Evolutionary conservation across 345 rosid species (phyloP), one percentile per base, ranked within the genome.

Genomic region (Citrus australasica): DNA sequence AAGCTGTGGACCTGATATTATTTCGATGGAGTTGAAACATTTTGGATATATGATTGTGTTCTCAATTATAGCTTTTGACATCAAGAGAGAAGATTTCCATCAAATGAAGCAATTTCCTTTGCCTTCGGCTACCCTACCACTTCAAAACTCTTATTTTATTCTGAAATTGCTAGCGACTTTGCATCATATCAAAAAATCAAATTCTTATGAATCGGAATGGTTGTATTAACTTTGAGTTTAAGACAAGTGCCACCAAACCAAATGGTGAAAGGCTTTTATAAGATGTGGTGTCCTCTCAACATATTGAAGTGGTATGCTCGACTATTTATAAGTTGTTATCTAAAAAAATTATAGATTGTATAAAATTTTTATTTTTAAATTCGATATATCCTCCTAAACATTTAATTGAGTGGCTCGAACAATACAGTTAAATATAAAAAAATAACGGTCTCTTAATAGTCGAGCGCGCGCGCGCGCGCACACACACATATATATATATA

Each of bases 61-160:
- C 32, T 64, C 42, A 75, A 75, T 64, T 33, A 64, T 75, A 63
- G 25, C 67, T 53, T 19, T 25, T 8, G 71, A 64, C 62, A 64
- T 63, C 32, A 35, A 24, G 35, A 66, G 63, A 53, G 55, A 53
- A 76, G 70, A 48, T 75, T 75, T 64, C 71, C 70, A 63, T 53
- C 71, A 76, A 76, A 33, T 42, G 16, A 76, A 67, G 61, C 64
- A 46, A 58, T 56, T 14, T 76, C 38, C 7, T 9, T 8, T 21
- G 10, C 17, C 37, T 59, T 40, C 71, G 19, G 19, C 48, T 40
- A 48, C 74, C 82, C 82, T 67, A 73, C 73, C 21, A 69, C 62
- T 55, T 17, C 13, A 53, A 46, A 25, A 68, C 48, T 61, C 70
- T 68, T 73, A 56, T 66, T 64, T 64, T 58, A 35, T 19, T 19